These are phyloP conservation scores for Candida tunisiensis DNA, from an alignment of 1,139 yeast genomes.

Conservation along the genomic window DNA sequence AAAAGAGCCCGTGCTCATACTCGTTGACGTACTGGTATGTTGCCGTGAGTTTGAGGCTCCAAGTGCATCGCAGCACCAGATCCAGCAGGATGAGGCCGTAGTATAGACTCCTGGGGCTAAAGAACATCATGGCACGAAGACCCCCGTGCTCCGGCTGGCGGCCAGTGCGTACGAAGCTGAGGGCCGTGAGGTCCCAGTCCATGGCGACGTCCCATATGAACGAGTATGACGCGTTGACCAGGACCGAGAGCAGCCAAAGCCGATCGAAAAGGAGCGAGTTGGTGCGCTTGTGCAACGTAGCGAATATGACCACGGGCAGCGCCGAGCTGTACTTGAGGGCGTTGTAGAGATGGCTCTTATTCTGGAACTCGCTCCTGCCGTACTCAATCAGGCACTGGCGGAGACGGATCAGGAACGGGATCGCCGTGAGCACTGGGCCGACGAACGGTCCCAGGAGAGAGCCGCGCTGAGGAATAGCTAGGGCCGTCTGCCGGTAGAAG, in stretches of 20 bases:
- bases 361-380: slow-evolving; percentile 27
- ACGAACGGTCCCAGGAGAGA: slow-evolving; percentile 20
- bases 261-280: slow-evolving; percentile 9
- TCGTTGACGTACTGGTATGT: slow-evolving; percentile 20
- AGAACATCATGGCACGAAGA: slow-evolving; percentile 15
- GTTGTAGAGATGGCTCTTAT: slow-evolving; percentile 40
- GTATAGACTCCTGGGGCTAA: slow-evolving; percentile 25
- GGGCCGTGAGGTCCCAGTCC: slow-evolving; percentile 50
- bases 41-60: slow-evolving; percentile 40
- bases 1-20: slow-evolving; percentile 41
- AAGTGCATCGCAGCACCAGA: slow-evolving; percentile 47
- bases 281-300: slow-evolving; percentile 7
- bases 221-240: slow-evolving; percentile 56
- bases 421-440: slow-evolving; percentile 32
- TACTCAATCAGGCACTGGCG: slow-evolving; percentile 67
- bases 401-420: slow-evolving; percentile 56
- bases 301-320: slow-evolving; percentile 38
- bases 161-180: slow-evolving; percentile 7
- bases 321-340: slow-evolving; percentile 57
- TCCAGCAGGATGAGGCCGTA: slow-evolving; percentile 40
- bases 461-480: too few species aligned
- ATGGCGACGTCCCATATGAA: slow-evolving; percentile 74
- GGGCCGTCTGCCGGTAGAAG: too few species aligned
- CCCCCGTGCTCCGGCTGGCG: slow-evolving; percentile 9
- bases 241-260: slow-evolving; percentile 36